phyloP scores from a whole-genome alignment of 2,329 filamentous ascomycete species.

The Dothideomycetes sp. region DNA sequence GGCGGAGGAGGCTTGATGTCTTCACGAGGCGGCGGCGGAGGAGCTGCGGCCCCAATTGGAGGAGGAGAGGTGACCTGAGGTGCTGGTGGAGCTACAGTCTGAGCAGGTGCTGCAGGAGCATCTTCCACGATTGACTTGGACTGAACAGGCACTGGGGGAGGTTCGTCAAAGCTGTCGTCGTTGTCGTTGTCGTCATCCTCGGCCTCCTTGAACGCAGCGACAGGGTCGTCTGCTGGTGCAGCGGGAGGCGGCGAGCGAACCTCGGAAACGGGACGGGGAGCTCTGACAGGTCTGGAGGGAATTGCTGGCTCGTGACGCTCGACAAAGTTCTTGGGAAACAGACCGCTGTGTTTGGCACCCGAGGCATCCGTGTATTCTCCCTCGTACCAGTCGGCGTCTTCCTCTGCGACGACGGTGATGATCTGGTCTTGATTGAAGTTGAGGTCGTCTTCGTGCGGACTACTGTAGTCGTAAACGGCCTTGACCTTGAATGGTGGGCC shows the following conservation, averaged over 20 bases:
- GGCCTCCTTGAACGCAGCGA: conserved; percentile 22
- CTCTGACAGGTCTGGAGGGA: conserved; percentile 73
- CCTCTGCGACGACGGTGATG: conserved; percentile 85
- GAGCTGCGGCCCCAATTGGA: background rate
- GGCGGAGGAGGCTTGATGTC: conserved; percentile 1
- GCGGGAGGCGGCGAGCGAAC: conserved; percentile 19
- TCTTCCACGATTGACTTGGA: conserved; percentile 23
- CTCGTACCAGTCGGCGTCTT: conserved; percentile 88
- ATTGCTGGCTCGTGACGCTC: conserved; percentile 89
- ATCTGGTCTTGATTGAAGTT: conserved; percentile 77
- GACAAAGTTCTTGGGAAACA: conserved; percentile 95
- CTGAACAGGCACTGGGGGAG: conserved; percentile 23
- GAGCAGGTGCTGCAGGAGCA: conserved; percentile 20
- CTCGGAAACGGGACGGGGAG: conserved; percentile 59
- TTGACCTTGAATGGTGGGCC: conserved; percentile 79
- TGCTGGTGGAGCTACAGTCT: conserved; percentile 26
- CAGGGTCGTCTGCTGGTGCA: conserved; percentile 28
- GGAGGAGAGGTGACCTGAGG: conserved; percentile 3
- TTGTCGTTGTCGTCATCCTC: conserved; percentile 21
- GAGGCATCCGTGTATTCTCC: conserved; percentile 74
- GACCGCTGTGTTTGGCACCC: conserved; percentile 69
- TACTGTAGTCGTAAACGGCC: conserved; percentile 89
- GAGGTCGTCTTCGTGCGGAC: conserved; percentile 89
- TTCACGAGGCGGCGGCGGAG: conserved; percentile 3
- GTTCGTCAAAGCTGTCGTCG: conserved; percentile 16